Percentiles rank a stretch among this genome's conserved stretches.
Evolutionary conservation across 352 stramenopile species (phyloP).

Genomic region (Globisporangium emineosum): DNA sequence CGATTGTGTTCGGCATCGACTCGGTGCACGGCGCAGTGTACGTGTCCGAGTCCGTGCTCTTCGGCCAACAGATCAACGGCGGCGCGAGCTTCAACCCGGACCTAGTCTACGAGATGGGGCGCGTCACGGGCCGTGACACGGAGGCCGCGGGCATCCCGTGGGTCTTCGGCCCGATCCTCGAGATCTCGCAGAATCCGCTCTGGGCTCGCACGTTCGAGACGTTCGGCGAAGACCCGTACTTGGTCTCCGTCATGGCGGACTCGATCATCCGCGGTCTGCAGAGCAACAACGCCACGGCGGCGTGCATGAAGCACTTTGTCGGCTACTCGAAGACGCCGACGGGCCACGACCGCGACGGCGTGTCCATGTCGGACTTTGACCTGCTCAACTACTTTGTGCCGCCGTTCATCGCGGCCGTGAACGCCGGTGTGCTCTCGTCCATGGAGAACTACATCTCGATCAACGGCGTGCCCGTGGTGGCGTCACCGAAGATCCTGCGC

Average conservation of each 20-base stretch:
- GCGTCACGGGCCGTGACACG: conserved; percentile 81
- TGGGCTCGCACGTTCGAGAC: conserved; percentile 93
- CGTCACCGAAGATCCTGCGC: conserved; percentile 72
- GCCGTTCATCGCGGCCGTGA: conserved; percentile 77
- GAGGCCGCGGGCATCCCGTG: conserved; percentile 84
- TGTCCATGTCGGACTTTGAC: conserved; percentile 73
- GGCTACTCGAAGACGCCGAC: conserved; percentile 81
- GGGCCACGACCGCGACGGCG: conserved; percentile 77
- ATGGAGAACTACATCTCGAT: conserved; percentile 95
- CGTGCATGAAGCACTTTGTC: conserved; percentile 91
- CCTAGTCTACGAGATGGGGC: conserved; percentile 63
- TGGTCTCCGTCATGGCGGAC: conserved; percentile 79
- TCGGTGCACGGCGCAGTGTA: conserved; percentile 90
- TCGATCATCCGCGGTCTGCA: conserved; percentile 84
- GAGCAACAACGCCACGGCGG: conserved; percentile 52
- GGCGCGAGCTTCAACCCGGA: conserved; percentile 87
- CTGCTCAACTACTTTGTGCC: conserved; percentile 85
- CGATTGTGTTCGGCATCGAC: conserved; percentile 87
- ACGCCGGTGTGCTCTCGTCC: conserved; percentile 76
- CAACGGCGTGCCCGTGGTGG: conserved; percentile 89
- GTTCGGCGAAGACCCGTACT: conserved; percentile 91
- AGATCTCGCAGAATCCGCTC: conserved; percentile 83
- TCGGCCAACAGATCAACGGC: conserved; percentile 87
- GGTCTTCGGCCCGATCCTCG: conserved; percentile 89
- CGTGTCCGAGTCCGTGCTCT: conserved; percentile 69